Percentiles rank a stretch among this genome's conserved stretches.
Conservation (phyloP, 2,329 filamentous ascomycete species). For the Xylariaceae sp. region DNA sequence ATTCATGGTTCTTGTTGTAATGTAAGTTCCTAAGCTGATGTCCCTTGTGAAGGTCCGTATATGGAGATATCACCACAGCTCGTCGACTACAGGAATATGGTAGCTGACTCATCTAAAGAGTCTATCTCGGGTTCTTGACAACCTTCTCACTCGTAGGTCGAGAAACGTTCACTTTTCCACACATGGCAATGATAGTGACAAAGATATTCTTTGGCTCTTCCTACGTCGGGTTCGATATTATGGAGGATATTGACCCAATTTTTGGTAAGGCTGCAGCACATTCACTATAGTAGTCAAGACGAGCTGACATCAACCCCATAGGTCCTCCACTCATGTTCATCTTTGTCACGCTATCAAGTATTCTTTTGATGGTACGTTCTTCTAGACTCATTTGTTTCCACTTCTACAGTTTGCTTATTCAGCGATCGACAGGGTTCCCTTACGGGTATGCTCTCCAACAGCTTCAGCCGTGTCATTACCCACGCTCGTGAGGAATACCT, state of each 20-base stretch:
- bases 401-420: no score
- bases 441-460: slow-evolving; percentile 75
- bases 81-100: background rate
- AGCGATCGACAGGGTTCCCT: slow-evolving; percentile 29
- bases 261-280: slow-evolving; percentile 36
- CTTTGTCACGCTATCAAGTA: slow-evolving; percentile 74
- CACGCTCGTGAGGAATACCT: slow-evolving; percentile 72
- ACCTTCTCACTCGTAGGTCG: slow-evolving; percentile 78
- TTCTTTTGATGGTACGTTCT: slow-evolving; percentile 69
- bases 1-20: slow-evolving; percentile 71
- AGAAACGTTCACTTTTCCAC: slow-evolving; percentile 57
- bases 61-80: no score
- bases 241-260: slow-evolving; percentile 55
- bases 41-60: background rate
- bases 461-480: slow-evolving; percentile 61
- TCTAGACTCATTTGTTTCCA: no score
- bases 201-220: slow-evolving; percentile 79
- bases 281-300: no score
- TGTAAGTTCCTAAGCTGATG: slow-evolving; percentile 33
- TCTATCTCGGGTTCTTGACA: slow-evolving; percentile 85
- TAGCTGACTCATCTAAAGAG: slow-evolving; percentile 7
- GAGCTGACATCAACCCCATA: slow-evolving; percentile 13
- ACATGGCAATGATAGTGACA: slow-evolving; percentile 73
- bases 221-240: slow-evolving; percentile 69
- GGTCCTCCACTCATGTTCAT: slow-evolving; percentile 62